Percentiles rank a stretch among this genome's conserved stretches.
phyloP scores from a whole-genome alignment of 148 eudicot species.

The Arbutus unedo region DNA sequence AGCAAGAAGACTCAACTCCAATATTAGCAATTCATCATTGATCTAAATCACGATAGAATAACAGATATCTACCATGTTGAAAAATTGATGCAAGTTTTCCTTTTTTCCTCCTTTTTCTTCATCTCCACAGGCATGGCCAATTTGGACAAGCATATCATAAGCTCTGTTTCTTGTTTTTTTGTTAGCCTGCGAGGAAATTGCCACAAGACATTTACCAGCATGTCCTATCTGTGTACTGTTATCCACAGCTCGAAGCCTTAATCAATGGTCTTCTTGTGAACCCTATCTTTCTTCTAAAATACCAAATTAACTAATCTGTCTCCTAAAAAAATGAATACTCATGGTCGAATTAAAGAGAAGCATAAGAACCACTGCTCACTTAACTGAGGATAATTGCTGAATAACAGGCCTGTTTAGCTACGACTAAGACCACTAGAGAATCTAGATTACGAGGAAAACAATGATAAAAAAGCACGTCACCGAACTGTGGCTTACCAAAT shows the following conservation, averaged over 20 bases:
- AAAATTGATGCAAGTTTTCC: slow-evolving; percentile 64
- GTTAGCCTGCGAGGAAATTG: slow-evolving; percentile 52
- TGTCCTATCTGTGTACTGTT: not conserved
- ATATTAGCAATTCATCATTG: not conserved
- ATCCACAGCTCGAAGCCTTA: not conserved
- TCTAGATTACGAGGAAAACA: not conserved
- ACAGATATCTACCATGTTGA: slow-evolving; percentile 54
- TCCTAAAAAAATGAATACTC: slow-evolving; percentile 3
- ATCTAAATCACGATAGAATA: not conserved
- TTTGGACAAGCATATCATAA: slow-evolving; percentile 89
- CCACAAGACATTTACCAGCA: slow-evolving; percentile 13
- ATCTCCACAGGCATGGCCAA: slow-evolving; percentile 84
- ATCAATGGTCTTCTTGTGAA: not conserved
- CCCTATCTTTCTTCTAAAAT: not conserved
- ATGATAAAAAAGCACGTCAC: not conserved
- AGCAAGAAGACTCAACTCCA: not conserved
- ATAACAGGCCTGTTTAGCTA: not conserved
- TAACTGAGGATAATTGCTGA: not conserved
- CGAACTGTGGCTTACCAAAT: not conserved
- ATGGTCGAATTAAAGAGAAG: not conserved
- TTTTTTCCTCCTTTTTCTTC: slow-evolving; percentile 67
- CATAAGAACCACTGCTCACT: not conserved
- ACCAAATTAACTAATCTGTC: not conserved
- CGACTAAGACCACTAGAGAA: not conserved
- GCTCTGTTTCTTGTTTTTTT: slow-evolving; percentile 93